Evolutionary conservation across 2,329 filamentous ascomycete genomes (phyloP).

Genomic region (Venturia effusa): DNA sequence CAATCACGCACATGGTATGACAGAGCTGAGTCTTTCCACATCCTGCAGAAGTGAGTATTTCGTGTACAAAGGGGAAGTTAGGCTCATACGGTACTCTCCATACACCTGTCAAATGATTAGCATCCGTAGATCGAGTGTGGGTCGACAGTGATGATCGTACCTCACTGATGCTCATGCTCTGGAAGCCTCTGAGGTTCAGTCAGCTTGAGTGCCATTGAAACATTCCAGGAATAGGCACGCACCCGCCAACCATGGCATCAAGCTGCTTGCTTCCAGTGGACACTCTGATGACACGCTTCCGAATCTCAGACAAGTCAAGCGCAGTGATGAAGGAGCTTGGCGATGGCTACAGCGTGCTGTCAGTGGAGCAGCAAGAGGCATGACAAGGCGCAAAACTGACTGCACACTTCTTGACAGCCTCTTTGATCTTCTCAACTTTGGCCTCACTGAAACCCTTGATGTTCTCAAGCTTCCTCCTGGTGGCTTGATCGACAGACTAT

Average conservation of each 20-base stretch:
- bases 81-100: constrained; percentile 41
- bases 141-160: constrained; percentile 13
- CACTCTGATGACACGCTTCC: constrained; percentile 53
- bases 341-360: constrained; percentile 35
- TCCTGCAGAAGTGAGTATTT: constrained; percentile 19
- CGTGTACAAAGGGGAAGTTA: not conserved
- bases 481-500: constrained; percentile 50
- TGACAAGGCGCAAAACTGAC: constrained; percentile 24
- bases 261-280: constrained; percentile 62
- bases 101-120: constrained; percentile 30
- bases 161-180: constrained; percentile 60
- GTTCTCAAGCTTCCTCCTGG: constrained; percentile 48
- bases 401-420: constrained; percentile 51
- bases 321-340: constrained; percentile 54
- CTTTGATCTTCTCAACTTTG: constrained; percentile 62
- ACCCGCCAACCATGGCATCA: constrained; percentile 54
- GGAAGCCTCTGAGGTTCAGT: constrained; percentile 44
- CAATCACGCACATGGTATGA: constrained; percentile 57
- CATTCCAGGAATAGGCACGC: constrained; percentile 12
- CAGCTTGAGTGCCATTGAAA: not conserved
- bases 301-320: constrained; percentile 50
- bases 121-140: not conserved
- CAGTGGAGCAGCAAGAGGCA: not conserved
- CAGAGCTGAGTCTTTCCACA: constrained; percentile 62
- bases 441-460: constrained; percentile 61